Evolutionary conservation across 192 early-diverging fungal species (phyloP).

Genomic region (Neocallimastix lanati): DNA sequence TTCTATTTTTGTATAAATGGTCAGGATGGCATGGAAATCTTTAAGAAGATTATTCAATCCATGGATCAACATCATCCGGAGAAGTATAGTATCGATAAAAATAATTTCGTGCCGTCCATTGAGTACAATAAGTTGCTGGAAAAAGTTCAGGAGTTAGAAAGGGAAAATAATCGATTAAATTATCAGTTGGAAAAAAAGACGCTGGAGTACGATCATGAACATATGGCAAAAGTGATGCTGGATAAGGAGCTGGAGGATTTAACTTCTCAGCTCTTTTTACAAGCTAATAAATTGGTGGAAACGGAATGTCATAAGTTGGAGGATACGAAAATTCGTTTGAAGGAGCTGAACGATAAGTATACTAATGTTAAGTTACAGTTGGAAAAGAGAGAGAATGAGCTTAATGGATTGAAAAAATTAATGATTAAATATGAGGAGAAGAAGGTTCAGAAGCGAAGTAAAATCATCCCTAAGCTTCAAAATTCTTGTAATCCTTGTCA

Average conservation of each 20-base stretch:
- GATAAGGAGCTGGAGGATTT: not conserved
- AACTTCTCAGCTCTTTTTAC: not conserved
- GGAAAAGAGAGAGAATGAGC: not conserved
- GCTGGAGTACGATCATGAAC: not conserved
- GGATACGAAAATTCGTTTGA: not conserved
- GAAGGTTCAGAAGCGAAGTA: not conserved
- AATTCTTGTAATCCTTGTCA: not conserved
- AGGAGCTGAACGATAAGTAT: not conserved
- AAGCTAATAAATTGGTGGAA: not conserved
- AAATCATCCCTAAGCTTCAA: not conserved
- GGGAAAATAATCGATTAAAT: not conserved
- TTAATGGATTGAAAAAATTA: not conserved
- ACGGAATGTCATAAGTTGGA: not conserved
- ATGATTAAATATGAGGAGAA: not conserved
- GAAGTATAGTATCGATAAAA: not conserved
- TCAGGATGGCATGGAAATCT: not conserved
- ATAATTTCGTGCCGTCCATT: not conserved
- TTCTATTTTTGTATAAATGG: not conserved
- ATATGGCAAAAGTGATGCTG: not conserved
- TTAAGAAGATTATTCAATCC: not conserved
- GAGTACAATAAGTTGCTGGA: not conserved
- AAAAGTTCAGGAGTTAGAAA: not conserved
- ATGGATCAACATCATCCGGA: not conserved
- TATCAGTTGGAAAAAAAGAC: not conserved
- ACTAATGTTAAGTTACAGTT: not conserved